Evolutionary conservation across 495 filamentous ascomycete genomes (phyloP), one percentile per base, ranked within the genome.

Genomic region (Talaromyces thailandensis): DNA sequence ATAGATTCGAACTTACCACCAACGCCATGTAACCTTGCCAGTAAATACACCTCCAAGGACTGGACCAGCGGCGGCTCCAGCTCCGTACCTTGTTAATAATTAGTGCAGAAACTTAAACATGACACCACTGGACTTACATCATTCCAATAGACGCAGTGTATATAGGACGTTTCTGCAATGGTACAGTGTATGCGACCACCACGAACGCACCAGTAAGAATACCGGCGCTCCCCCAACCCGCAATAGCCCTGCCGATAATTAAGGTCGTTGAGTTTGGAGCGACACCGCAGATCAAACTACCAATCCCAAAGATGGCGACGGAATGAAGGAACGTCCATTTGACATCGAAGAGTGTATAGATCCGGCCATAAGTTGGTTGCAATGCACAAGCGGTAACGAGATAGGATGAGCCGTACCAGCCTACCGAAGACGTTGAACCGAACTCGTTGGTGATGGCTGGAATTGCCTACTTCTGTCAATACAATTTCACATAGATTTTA

Each of bases 181-280:
- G 59, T 11, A 61, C 59, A 32, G 43, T 40, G 40, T 32, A 61
- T 9, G 59, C 59, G 3, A 61, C 26, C n/a, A 61, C 59, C 14
- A 61, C 59, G 8, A 61, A 61, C 18, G 40, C 59, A 9, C 75
- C 75, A 56, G 25, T 25, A n/a, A 8, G n/a, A 23, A 71, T 66
- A 6, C 70, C 70, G 6, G 70, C 85, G 23, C 78, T 77, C 16
- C 88, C 89, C 32, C 89, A 65, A 8, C 89, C 89, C 18, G 87
- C 84, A 37, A 91, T 75, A 23, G 89, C 88, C 24, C 89, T 82
- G 4, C 89, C 89, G 61, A 90, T 68, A 69, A 92, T 91, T 37
- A 92, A 76, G 7, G 82, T 79, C 1, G 76, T 74, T 6, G 84
- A 87, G 58, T 74, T 85, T 4, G 86, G 84, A 4, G 89, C 86